A percentile compares a stretch with the other conserved stretches of the same genome.
These are phyloP conservation scores for Xylariaceae sp. DNA, from an alignment of 2,329 filamentous ascomycete species.

Conservation along the genomic window DNA sequence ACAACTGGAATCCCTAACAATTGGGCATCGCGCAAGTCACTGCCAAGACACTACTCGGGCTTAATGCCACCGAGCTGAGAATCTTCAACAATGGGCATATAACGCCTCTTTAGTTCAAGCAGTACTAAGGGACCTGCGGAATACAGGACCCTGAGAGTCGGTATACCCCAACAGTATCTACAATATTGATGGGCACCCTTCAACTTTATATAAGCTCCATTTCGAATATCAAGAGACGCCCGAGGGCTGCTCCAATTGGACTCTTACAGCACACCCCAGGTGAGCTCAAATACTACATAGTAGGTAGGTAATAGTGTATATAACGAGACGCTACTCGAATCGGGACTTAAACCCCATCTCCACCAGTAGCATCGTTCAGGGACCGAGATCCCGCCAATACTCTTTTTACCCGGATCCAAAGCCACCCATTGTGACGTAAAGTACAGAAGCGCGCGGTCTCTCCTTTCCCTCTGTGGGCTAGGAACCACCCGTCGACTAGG, in stretches of 20 bases:
- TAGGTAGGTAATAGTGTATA: too few species aligned
- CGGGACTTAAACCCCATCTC: neutral
- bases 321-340: too few species aligned
- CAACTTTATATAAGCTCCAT: too few species aligned
- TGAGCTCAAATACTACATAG: too few species aligned
- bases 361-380: too few species aligned
- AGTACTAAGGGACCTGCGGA: too few species aligned
- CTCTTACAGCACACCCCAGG: too few species aligned
- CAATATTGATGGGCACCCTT: too few species aligned
- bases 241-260: too few species aligned
- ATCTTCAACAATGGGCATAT: neutral
- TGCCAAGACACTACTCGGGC: slow-evolving; percentile 23
- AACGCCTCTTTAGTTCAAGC: too few species aligned
- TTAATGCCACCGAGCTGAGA: slow-evolving; percentile 20
- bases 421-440: slow-evolving; percentile 13
- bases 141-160: neutral
- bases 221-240: too few species aligned
- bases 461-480: neutral
- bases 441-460: neutral
- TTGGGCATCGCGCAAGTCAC: neutral
- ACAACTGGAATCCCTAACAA: neutral
- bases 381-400: slow-evolving; percentile 17
- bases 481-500: slow-evolving; percentile 1
- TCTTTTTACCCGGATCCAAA: slow-evolving; percentile 21
- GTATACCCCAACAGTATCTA: too few species aligned